Percentiles rank a stretch among this genome's conserved stretches.
Evolutionary conservation across 805 yeast species (phyloP).

Genomic region (Suhomyces xylopsoci): DNA sequence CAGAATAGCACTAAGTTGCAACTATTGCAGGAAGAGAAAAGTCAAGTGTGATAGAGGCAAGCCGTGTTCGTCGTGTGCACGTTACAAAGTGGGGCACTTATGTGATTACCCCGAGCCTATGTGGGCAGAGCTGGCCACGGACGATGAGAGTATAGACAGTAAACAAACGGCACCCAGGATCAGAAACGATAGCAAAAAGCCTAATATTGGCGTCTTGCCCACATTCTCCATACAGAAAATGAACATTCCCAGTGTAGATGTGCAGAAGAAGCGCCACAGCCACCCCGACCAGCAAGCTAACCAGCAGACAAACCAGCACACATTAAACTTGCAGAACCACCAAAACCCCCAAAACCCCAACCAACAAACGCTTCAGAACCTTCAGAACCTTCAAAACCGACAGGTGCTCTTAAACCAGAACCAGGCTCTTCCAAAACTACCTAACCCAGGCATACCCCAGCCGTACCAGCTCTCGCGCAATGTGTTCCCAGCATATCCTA

Average conservation of each 20-base stretch:
- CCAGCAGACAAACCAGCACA: neutral
- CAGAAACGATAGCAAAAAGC: neutral
- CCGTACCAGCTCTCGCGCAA: neutral
- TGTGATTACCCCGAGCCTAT: constrained; percentile 25
- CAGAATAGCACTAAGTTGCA: constrained; percentile 33
- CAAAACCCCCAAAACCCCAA: neutral
- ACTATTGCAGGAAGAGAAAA: constrained; percentile 33
- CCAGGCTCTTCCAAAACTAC: neutral
- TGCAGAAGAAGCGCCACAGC: neutral
- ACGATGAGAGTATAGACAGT: neutral
- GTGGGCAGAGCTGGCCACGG: neutral
- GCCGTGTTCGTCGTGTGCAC: constrained; percentile 35
- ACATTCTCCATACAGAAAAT: constrained; percentile 1
- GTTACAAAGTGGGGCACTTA: constrained; percentile 18
- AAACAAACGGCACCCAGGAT: neutral
- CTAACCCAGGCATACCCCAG: neutral
- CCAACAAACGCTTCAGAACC: neutral
- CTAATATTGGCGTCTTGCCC: constrained; percentile 2
- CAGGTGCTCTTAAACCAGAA: neutral
- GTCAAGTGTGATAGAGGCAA: constrained; percentile 36
- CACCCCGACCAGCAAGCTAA: too few species aligned
- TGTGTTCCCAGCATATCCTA: neutral
- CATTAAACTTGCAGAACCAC: neutral
- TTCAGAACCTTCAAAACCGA: neutral
- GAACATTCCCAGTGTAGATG: neutral